Evolutionary conservation across 2,329 filamentous ascomycete species (phyloP).

Genomic region (Thelonectria olida): DNA sequence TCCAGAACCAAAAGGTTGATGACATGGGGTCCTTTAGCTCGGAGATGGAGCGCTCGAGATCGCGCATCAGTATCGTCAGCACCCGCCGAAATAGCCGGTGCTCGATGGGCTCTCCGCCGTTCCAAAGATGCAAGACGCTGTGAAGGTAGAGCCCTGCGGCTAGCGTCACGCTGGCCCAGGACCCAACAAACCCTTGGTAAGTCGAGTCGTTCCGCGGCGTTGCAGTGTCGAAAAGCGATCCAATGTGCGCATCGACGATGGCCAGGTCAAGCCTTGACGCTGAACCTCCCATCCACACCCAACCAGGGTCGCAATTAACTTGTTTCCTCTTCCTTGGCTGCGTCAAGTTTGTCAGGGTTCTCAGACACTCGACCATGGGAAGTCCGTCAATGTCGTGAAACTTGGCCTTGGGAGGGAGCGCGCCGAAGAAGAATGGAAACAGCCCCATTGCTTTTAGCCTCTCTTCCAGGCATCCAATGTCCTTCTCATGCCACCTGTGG

Average conservation of each 20-base stretch:
- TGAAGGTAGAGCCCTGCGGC: conserved; percentile 2
- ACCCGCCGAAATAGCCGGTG: background rate
- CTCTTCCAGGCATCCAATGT: conserved; percentile 28
- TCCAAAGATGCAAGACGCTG: background rate
- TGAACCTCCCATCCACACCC: conserved; percentile 35
- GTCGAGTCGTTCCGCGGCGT: accelerated
- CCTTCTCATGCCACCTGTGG: conserved; percentile 29
- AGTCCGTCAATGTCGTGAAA: conserved; percentile 29
- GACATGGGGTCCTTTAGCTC: background rate
- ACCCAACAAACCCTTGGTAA: conserved; percentile 2
- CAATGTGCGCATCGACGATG: conserved; percentile 28
- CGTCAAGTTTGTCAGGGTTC: conserved; percentile 15
- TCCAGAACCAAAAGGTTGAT: conserved; percentile 11
- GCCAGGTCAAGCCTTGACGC: conserved; percentile 28
- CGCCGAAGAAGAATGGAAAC: conserved; percentile 31
- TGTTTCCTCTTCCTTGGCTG: background rate
- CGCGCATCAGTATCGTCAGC: background rate
- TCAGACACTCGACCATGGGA: conserved; percentile 24
- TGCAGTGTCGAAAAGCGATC: conserved; percentile 16
- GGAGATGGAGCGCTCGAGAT: background rate
- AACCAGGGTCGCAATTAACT: conserved; percentile 25
- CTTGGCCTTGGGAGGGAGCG: background rate
- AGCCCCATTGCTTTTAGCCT: conserved; percentile 27
- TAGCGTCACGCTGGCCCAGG: conserved; percentile 22
- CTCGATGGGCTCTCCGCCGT: conserved; percentile 13